These are phyloP conservation scores for Manihot esculenta DNA, from an alignment of 441 rosid species.

Conservation along the genomic window DNA sequence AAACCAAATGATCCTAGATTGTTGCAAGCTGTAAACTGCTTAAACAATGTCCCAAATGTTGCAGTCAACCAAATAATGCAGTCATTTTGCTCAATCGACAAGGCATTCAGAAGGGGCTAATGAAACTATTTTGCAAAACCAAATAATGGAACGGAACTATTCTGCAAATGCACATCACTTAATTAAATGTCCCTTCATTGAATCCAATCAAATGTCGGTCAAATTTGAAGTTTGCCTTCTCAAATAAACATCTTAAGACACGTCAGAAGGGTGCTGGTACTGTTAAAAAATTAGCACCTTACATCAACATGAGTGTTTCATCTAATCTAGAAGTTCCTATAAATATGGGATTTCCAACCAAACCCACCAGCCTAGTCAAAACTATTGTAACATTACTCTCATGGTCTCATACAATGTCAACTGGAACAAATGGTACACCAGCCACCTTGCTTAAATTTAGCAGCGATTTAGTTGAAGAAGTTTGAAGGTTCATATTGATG, in stretches of 20 bases:
- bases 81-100: too few relatives aligned
- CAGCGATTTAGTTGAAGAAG: neutral
- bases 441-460: neutral
- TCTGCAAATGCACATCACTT: neutral
- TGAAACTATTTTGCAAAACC: neutral
- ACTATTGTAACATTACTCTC: too few relatives aligned
- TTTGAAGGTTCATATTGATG: neutral
- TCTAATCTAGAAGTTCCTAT: conserved; percentile 12
- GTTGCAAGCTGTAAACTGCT: neutral
- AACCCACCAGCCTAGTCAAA: neutral
- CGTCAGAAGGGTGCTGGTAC: conserved; percentile 18
- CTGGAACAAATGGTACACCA: neutral
- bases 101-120: neutral
- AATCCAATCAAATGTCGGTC: conserved; percentile 13
- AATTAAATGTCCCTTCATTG: neutral
- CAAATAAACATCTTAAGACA: conserved; percentile 17
- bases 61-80: too few relatives aligned
- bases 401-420: neutral
- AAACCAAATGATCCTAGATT: neutral
- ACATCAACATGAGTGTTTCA: conserved; percentile 3
- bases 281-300: conserved; percentile 12
- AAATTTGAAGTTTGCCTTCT: conserved; percentile 10
- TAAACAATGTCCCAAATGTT: neutral
- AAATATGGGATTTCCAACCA: neutral
- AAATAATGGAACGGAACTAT: neutral